Base-by-base conservation (phyloP, 2,329 filamentous ascomycete genomes). In the Pseudogymnoascus destructans region DNA sequence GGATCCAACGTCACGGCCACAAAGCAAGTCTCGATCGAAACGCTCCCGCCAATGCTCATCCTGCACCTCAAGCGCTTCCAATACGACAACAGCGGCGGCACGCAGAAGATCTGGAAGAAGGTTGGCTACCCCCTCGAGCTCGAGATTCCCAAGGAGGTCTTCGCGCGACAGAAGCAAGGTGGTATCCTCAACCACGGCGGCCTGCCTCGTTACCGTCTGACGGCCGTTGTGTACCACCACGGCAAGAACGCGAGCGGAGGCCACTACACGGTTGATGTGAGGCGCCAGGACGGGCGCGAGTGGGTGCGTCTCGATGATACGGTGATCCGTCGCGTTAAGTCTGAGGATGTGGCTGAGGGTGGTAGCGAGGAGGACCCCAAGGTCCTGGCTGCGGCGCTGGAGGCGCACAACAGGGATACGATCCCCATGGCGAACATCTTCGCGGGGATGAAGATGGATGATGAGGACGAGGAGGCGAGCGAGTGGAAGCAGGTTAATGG, bases 71-170 rank as follows among this genome's bases (percentile, higher is more conserved):
- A 98, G 74, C 89, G 93, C 46, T 98, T 98, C 77, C 89, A 96
- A 66, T 97, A 95, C 66, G 90, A 97, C 66, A 88, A 84, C 61
- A 81, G 85, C 59, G 87, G 85, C 46, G 90, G 90, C 21, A 95
- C 90, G 0, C 86, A 95, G 67, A 98, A 98, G 77, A 95, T 97
- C 63, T 96, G 92, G 89, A 98, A 97, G 76, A 95, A 92, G 74
- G 79, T 98, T 60, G 92, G 90, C 17, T 98, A 98, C 68, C 93
- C 93, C 0, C 76, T 98, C 25, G 91, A 97, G 67, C 78, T 98
- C 56, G 92, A 97, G 69, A 89, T 98, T 62, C 93, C 93, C 0
- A 86, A 85, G 59, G 92, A 97, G 68, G 86, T 89, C 8, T 86
- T 98, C 67, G 86, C 90, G 9, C 82, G 85, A 27, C 81, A 86